Evolutionary conservation across 2,329 filamentous ascomycete species (phyloP), one percentile per base, ranked within the genome.

Genomic region (Botryosphaeria dothidea): DNA sequence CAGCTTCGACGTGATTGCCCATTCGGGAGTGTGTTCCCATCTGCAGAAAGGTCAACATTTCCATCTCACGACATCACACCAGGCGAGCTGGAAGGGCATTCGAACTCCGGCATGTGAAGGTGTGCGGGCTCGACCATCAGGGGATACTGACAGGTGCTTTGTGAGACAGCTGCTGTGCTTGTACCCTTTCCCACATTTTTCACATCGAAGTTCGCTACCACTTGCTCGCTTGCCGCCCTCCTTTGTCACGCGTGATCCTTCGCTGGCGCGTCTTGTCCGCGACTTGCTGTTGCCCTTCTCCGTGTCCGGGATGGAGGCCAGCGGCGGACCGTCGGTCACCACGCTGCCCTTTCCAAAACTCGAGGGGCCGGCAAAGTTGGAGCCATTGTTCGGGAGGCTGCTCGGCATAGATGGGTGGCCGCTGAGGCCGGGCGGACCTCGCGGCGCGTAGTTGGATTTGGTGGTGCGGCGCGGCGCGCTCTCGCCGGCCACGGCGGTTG

Each of bases 111-210:
- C 72, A 67, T 71, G 72, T 78, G 75, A 77, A 77, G 75, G 73
- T 76, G 73, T 78, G 76, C 77, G 79, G 76, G 74, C 76, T 41
- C 46, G 71, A 76, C 49, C 41, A 41, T 75, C 78, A 76, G 83
- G 85, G 88, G 85, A 83, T 85, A 97, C 95, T 88, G 89, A 98
- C 95, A 97, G 90, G 89, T 99, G 95, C 88, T 98, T 99, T 79
- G 92, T 96, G 85, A 99, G 88, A 88, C 95, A 99, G 85, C 95
- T 98, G 88, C 93, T 96, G 86, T 99, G 95, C 89, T 99, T 99
- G 88, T 99, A 99, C 82, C 93, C 93, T 86, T 99, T 99, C 80
- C 94, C 94, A 84, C 95, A 99, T 81, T 93, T 94, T 78, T 97
- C 92, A 84, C 95, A 99, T 80, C 91, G 92, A 77, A 99, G 88